Conservation (phyloP, 306 rosid species). For the Quercus glauca region DNA sequence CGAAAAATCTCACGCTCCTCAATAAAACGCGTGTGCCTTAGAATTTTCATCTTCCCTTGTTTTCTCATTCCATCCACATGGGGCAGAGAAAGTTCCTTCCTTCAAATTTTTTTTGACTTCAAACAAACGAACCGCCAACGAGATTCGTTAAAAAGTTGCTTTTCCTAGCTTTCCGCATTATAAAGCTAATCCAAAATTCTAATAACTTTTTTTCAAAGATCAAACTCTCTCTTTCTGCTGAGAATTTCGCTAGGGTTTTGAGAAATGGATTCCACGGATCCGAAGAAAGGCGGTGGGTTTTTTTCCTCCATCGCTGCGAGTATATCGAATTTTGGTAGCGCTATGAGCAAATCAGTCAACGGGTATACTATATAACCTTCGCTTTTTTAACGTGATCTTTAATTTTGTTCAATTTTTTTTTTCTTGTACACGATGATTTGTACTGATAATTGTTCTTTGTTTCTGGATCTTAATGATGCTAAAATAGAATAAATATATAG, state of each 20-base stretch:
- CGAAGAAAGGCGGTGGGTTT: constrained; percentile 62
- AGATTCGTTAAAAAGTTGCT: constrained; percentile 2
- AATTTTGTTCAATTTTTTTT: not conserved
- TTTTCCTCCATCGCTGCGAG: constrained; percentile 69
- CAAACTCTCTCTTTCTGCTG: not conserved
- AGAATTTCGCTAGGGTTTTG: constrained; percentile 16
- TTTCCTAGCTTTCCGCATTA: constrained; percentile 38
- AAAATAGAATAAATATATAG: not conserved
- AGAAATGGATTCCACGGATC: constrained; percentile 61
- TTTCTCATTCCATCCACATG: too few species aligned
- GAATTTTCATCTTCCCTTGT: too few species aligned
- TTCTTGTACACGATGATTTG: not conserved
- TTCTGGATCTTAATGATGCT: not conserved
- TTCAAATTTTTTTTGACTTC: constrained; percentile 35
- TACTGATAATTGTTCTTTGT: not conserved
- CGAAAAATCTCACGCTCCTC: not conserved
- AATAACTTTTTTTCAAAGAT: not conserved
- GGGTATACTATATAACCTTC: constrained; percentile 35
- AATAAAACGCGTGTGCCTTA: constrained; percentile 6
- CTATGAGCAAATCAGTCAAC: constrained; percentile 68
- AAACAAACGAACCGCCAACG: constrained; percentile 59
- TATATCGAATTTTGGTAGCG: constrained; percentile 56
- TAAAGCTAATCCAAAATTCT: not conserved
- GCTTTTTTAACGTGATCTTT: not conserved
- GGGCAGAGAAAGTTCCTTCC: not conserved